Evolutionary conservation across 306 rosid species (phyloP).

Genomic region (Vigna trinervia): DNA sequence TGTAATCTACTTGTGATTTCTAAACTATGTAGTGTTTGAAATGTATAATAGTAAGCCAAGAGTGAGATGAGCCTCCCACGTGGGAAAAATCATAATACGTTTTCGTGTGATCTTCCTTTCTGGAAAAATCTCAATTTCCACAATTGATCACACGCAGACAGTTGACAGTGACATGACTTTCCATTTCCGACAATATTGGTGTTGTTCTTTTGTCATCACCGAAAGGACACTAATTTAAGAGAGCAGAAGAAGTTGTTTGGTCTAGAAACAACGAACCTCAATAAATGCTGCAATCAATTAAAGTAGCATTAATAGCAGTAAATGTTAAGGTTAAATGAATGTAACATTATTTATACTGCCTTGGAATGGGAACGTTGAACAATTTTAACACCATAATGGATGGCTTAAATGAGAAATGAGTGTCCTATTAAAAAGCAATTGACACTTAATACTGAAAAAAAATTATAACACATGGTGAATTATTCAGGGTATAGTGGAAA

Average conservation of each 20-base stretch:
- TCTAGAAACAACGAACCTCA: not conserved
- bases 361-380: too few relatives aligned
- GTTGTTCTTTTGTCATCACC: not conserved
- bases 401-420: too few relatives aligned
- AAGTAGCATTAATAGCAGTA: not conserved
- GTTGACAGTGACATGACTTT: not conserved
- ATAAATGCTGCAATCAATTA: not conserved
- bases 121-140: not conserved
- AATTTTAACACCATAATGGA: too few relatives aligned
- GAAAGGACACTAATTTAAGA: not conserved
- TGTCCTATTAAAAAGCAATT: too few relatives aligned
- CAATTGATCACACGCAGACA: not conserved
- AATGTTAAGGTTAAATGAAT: not conserved
- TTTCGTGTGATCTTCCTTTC: not conserved
- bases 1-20: too few relatives aligned
- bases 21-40: too few relatives aligned
- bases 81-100: not conserved
- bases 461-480: too few relatives aligned
- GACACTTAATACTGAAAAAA: too few relatives aligned
- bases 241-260: not conserved
- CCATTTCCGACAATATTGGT: not conserved
- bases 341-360: too few relatives aligned
- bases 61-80: conserved; percentile 13
- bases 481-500: too few relatives aligned
- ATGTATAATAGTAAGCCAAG: too few relatives aligned